Evolutionary conservation across 345 rosid genomes (phyloP).

Genomic region (Rhodamnia argentea): DNA sequence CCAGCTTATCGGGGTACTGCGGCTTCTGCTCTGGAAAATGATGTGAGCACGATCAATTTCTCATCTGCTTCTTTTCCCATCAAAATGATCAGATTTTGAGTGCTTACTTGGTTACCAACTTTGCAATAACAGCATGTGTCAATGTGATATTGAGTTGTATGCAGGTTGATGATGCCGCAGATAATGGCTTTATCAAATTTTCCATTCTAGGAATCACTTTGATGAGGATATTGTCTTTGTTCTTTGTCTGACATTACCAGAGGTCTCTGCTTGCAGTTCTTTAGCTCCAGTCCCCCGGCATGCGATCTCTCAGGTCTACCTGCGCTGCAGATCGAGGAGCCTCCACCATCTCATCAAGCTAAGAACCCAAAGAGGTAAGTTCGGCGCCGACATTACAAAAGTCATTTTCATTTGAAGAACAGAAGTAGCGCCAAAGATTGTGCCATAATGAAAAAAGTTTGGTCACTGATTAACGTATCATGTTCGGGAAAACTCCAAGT

Average conservation of each 20-base stretch:
- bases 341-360: slow-evolving; percentile 10
- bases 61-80: not conserved
- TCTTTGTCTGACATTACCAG: not conserved
- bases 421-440: not conserved
- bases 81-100: not conserved
- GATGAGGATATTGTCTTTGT: not conserved
- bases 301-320: slow-evolving; percentile 43
- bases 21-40: slow-evolving; percentile 52
- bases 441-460: not conserved
- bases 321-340: slow-evolving; percentile 21
- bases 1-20: slow-evolving; percentile 67
- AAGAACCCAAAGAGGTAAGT: slow-evolving; percentile 26
- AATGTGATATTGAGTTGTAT: not conserved
- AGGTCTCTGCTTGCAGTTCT: slow-evolving; percentile 28
- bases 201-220: not conserved
- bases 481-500: not conserved
- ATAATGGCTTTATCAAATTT: not conserved
- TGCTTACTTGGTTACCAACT: not conserved
- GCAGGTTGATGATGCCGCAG: not conserved
- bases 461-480: not conserved
- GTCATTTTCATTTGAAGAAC: not conserved
- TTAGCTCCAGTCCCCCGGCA: slow-evolving; percentile 44
- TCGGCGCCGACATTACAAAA: not conserved
- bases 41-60: slow-evolving; percentile 19
- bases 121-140: not conserved